Percentiles rank a stretch among this genome's conserved stretches.
Evolutionary conservation across 2,329 filamentous ascomycete genomes (phyloP).

Genomic region (Epicoccum sorghinum): DNA sequence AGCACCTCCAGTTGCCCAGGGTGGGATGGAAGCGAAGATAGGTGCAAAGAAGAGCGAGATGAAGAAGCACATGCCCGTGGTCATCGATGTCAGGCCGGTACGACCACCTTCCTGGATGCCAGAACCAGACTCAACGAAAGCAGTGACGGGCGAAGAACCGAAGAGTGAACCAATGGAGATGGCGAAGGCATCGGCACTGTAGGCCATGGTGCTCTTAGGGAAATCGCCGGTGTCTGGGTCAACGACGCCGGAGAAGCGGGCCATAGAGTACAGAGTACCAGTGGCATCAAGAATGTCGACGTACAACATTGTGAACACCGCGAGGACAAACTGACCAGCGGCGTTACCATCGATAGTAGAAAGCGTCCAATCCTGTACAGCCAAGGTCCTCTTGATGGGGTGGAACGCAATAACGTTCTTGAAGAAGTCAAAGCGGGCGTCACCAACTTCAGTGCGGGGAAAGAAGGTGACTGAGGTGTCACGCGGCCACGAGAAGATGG

Average conservation of each 20-base stretch:
- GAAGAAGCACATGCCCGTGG: conserved; percentile 76
- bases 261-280: conserved; percentile 88
- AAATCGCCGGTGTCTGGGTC: conserved; percentile 86
- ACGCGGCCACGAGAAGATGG: conserved; percentile 86
- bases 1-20: conserved; percentile 89
- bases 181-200: conserved; percentile 79
- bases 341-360: conserved; percentile 54
- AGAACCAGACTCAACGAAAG: conserved; percentile 85
- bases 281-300: conserved; percentile 86
- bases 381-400: conserved; percentile 71
- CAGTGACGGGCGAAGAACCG: conserved; percentile 80
- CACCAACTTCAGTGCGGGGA: conserved; percentile 71
- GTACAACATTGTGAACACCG: conserved; percentile 87
- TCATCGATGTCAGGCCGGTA: conserved; percentile 80
- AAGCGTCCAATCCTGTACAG: conserved; percentile 76
- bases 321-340: conserved; percentile 78
- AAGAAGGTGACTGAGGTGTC: conserved; percentile 79
- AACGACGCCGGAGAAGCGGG: conserved; percentile 78
- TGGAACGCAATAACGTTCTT: conserved; percentile 85
- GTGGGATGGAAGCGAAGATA: conserved; percentile 86
- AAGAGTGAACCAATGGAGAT: conserved; percentile 82
- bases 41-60: conserved; percentile 88
- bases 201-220: conserved; percentile 82
- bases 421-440: conserved; percentile 82
- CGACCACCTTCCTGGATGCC: conserved; percentile 86